Evolutionary conservation across 495 filamentous ascomycete species (phyloP).

Genomic region (Bathelium albidoporum): DNA sequence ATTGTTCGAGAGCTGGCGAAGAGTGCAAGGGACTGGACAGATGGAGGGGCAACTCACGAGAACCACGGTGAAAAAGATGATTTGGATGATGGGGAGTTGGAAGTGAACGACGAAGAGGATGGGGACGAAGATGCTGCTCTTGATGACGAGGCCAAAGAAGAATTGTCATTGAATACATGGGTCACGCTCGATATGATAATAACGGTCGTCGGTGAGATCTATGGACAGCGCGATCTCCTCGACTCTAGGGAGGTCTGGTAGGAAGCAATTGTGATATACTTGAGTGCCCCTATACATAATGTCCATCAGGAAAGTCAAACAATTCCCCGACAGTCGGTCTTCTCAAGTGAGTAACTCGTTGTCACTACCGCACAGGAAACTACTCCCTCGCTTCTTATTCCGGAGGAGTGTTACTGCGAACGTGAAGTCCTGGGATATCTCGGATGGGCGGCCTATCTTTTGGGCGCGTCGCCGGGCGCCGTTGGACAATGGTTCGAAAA

Average conservation of each 20-base stretch:
- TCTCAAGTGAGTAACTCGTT: no score
- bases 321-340: no score
- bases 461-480: no score
- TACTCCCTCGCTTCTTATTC: no score
- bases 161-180: conserved; percentile 29
- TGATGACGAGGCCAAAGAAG: background rate
- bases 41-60: conserved; percentile 11
- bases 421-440: no score
- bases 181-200: conserved; percentile 83
- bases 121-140: background rate
- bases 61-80: conserved; percentile 13
- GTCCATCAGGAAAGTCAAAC: no score
- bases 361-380: no score
- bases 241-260: conserved; percentile 47
- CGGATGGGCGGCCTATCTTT: no score
- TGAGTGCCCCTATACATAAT: no score
- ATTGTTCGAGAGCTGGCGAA: conserved; percentile 50
- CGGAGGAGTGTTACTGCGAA: no score
- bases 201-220: conserved; percentile 79
- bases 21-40: conserved; percentile 37
- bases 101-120: background rate
- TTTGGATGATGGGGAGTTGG: conserved; percentile 5
- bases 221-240: conserved; percentile 80
- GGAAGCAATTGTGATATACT: background rate
- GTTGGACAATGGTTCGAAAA: no score